phyloP scores from a whole-genome alignment of 768 basidiomycete genomes.

The Chalciporus piperatus region DNA sequence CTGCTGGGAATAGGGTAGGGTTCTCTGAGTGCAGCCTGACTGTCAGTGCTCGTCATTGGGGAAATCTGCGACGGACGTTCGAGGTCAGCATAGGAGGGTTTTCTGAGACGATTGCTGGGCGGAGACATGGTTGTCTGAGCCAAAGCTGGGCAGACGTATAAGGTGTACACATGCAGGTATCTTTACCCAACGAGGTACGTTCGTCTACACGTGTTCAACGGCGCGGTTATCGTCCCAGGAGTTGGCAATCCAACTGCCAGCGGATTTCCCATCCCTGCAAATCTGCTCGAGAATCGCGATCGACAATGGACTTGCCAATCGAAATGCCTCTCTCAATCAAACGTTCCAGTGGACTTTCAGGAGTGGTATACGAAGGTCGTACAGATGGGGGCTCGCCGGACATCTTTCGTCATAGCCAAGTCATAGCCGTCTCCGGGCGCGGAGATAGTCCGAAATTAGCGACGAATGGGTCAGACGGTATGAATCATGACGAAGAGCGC shows the following conservation, averaged over 20 bases:
- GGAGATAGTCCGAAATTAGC: too few species aligned
- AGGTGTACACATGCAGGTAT: slow-evolving; percentile 17
- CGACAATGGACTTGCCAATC: not conserved
- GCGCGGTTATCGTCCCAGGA: not conserved
- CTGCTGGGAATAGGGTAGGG: slow-evolving; percentile 69
- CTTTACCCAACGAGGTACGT: slow-evolving; percentile 13
- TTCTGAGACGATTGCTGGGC: slow-evolving; percentile 36
- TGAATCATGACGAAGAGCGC: not conserved
- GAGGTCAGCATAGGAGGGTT: slow-evolving; percentile 38
- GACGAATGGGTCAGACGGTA: too few species aligned
- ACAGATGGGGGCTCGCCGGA: too few species aligned
- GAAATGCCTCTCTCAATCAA: too few species aligned
- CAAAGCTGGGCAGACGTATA: slow-evolving; percentile 11
- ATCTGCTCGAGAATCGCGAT: not conserved
- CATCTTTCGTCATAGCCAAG: too few species aligned
- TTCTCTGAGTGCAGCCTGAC: slow-evolving; percentile 43
- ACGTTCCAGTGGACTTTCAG: too few species aligned
- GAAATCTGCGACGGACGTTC: slow-evolving; percentile 42
- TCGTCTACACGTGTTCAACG: slow-evolving; percentile 27
- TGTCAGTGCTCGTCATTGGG: slow-evolving; percentile 42
- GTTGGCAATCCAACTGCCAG: not conserved
- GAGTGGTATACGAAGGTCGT: too few species aligned
- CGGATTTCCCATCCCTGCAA: slow-evolving; percentile 5
- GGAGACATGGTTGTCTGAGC: slow-evolving; percentile 43
- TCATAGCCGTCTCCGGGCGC: too few species aligned